Conservation (phyloP, 306 rosid genomes). For the Vigna reflexopilosa region DNA sequence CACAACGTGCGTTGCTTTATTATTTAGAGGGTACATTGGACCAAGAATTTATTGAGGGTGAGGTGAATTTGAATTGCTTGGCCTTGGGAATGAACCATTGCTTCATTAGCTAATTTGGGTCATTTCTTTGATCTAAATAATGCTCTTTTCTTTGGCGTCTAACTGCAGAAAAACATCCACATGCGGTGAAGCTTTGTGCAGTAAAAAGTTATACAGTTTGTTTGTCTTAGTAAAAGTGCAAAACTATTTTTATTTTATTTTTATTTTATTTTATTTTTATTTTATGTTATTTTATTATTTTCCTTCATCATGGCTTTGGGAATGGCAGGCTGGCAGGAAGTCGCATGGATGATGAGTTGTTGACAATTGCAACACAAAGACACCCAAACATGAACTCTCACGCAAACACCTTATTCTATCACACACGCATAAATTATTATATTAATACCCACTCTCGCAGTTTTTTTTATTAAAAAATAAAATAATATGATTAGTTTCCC, state of each 20-base stretch:
- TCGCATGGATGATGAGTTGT: slow-evolving; percentile 46
- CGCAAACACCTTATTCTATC: too few relatives aligned
- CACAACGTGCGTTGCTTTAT: slow-evolving; percentile 1
- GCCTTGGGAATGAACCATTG: slow-evolving; percentile 23
- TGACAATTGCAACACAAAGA: slow-evolving; percentile 41
- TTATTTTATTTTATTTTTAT: too few relatives aligned
- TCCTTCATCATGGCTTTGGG: slow-evolving; percentile 13
- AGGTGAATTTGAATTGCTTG: slow-evolving; percentile 5
- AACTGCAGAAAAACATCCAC: neutral
- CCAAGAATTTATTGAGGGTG: neutral
- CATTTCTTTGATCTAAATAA: neutral
- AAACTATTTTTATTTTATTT: too few relatives aligned
- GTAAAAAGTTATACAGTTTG: neutral
- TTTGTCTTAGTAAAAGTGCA: neutral
- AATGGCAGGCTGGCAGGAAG: slow-evolving; percentile 47
- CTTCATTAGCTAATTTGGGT: slow-evolving; percentile 4
- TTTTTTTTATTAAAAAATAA: too few relatives aligned
- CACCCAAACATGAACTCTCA: too few relatives aligned
- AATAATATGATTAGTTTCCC: too few relatives aligned
- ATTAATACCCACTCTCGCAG: too few relatives aligned
- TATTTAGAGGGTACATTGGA: neutral
- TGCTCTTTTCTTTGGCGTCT: slow-evolving; percentile 12
- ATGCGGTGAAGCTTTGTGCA: neutral
- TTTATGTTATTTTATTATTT: too few relatives aligned
- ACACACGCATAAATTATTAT: too few relatives aligned